These are phyloP conservation scores for Russula ochroleuca DNA, from an alignment of 768 basidiomycete species.

Conservation along the genomic window DNA sequence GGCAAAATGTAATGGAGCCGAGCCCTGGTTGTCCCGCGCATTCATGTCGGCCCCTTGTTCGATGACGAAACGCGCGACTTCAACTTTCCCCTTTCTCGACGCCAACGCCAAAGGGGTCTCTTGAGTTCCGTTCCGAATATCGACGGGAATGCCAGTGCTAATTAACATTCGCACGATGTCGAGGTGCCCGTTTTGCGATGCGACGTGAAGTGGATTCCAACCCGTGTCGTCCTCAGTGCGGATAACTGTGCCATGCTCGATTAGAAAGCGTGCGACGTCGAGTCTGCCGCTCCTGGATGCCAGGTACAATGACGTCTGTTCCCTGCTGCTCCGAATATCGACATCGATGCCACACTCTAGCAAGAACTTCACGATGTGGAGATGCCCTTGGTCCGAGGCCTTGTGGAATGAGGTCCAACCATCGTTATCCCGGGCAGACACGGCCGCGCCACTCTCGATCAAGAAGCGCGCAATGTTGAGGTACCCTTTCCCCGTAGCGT, in stretches of 20 bases:
- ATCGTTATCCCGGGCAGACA: background rate
- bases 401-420: background rate
- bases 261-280: background rate
- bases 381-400: background rate
- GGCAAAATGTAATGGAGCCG: background rate
- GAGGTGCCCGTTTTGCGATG: background rate
- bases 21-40: background rate
- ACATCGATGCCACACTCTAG: background rate
- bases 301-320: background rate
- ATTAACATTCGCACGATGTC: background rate
- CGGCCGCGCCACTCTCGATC: background rate
- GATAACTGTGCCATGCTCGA: background rate
- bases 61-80: background rate
- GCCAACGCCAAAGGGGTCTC: slow-evolving; percentile 1
- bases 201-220: background rate
- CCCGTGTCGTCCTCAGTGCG: background rate
- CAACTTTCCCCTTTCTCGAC: background rate
- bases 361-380: background rate
- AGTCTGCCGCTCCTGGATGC: background rate
- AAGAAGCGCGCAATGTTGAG: background rate
- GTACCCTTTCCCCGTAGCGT: too few relatives aligned
- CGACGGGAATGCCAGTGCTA: background rate
- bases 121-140: background rate
- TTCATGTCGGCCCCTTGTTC: background rate
- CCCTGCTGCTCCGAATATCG: background rate